Evolutionary conservation across 192 early-diverging fungal species (phyloP).

Genomic region (Coemansia sp.): DNA sequence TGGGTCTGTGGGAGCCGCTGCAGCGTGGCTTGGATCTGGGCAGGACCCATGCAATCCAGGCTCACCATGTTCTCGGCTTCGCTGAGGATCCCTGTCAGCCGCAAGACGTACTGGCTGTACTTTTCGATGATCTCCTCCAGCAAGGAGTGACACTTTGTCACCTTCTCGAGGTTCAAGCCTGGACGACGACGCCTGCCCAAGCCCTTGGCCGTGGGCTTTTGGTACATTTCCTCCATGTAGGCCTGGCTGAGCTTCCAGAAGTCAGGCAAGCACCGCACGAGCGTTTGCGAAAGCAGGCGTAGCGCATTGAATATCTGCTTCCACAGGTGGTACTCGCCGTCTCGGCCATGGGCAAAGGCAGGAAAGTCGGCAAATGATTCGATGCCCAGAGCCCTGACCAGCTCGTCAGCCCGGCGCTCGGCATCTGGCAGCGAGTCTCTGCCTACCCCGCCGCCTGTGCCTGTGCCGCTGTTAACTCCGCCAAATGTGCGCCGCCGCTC

Average conservation of each 20-base stretch:
- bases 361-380: slow-evolving; percentile 50
- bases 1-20: slow-evolving; percentile 59
- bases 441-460: neutral
- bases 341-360: slow-evolving; percentile 45
- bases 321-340: slow-evolving; percentile 67
- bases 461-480: neutral
- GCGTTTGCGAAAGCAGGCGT: slow-evolving; percentile 75
- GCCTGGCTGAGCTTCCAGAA: slow-evolving; percentile 92
- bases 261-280: slow-evolving; percentile 78
- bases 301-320: slow-evolving; percentile 70
- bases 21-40: slow-evolving; percentile 29
- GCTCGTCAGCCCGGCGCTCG: slow-evolving; percentile 49
- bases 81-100: slow-evolving; percentile 47
- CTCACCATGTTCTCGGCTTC: slow-evolving; percentile 31
- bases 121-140: slow-evolving; percentile 53
- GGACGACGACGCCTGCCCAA: slow-evolving; percentile 48
- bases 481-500: slow-evolving; percentile 26
- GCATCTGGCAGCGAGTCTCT: slow-evolving; percentile 20
- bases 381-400: slow-evolving; percentile 40
- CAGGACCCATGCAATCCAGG: slow-evolving; percentile 26
- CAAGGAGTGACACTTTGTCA: slow-evolving; percentile 54
- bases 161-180: slow-evolving; percentile 52
- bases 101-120: slow-evolving; percentile 54
- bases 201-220: slow-evolving; percentile 40
- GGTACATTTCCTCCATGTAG: slow-evolving; percentile 86